Evolutionary conservation across 305 asterid genomes (phyloP).

Genomic region (Fraxinus xanthoxyloides): DNA sequence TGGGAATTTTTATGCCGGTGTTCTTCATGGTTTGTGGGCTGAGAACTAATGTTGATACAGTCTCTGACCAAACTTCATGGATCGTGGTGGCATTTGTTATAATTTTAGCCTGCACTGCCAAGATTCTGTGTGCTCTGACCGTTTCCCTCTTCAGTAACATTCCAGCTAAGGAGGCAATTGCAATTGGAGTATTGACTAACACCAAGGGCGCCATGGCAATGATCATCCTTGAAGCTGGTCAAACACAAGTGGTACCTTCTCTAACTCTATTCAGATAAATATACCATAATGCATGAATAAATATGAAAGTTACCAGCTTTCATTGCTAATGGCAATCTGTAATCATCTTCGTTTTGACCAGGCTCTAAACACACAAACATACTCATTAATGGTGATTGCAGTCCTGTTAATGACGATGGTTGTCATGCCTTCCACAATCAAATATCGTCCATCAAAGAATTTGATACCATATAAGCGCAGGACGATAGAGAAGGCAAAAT

Average conservation of each 20-base stretch:
- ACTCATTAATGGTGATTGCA: constrained; percentile 66
- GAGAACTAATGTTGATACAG: constrained; percentile 44
- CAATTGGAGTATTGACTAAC: constrained; percentile 62
- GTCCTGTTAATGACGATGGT: constrained; percentile 59
- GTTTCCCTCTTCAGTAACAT: constrained; percentile 37
- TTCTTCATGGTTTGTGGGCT: constrained; percentile 77
- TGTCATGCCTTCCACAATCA: constrained; percentile 52
- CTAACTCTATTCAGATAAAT: background rate
- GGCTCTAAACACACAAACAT: constrained; percentile 55
- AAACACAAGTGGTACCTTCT: constrained; percentile 54
- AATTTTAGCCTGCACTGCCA: constrained; percentile 35
- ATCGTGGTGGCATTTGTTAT: constrained; percentile 31
- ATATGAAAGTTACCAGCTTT: background rate
- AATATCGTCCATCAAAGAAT: constrained; percentile 42
- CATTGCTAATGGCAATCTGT: background rate
- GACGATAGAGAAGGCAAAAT: constrained; percentile 62
- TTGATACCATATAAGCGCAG: constrained; percentile 60
- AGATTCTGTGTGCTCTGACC: constrained; percentile 44
- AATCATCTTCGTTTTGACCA: constrained; percentile 28
- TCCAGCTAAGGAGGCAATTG: constrained; percentile 48
- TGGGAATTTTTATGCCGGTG: constrained; percentile 76
- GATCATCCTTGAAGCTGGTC: constrained; percentile 76
- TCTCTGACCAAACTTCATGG: constrained; percentile 21
- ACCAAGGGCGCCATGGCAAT: constrained; percentile 71
- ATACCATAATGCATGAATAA: background rate